phyloP scores from a whole-genome alignment of 2,329 filamentous ascomycete species.

The Elsinoe necatrix region DNA sequence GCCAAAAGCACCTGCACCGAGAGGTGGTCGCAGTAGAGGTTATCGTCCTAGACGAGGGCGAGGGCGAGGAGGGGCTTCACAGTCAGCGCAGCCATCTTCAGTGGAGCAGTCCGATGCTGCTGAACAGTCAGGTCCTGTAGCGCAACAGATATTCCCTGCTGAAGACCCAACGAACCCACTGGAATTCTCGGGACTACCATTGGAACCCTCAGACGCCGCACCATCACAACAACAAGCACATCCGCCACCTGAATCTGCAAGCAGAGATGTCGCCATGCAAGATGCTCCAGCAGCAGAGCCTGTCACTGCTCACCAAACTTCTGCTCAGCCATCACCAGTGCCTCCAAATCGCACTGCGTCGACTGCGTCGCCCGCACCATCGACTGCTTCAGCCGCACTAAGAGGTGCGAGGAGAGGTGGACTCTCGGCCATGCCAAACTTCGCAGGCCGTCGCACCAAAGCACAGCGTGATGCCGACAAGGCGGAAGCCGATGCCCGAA shows the following conservation, averaged over 20 bases:
- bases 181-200: not conserved
- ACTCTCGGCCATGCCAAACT: constrained; percentile 31
- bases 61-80: constrained; percentile 13
- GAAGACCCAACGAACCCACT: constrained; percentile 4
- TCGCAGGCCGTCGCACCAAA: constrained; percentile 38
- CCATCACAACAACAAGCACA: not conserved
- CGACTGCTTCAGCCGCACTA: constrained; percentile 1
- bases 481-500: constrained; percentile 24
- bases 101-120: not conserved
- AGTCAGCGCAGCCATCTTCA: not conserved
- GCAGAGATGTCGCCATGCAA: constrained; percentile 9
- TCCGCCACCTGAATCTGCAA: not conserved
- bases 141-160: not conserved
- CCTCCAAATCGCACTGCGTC: not conserved
- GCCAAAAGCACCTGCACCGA: constrained; percentile 16
- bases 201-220: not conserved
- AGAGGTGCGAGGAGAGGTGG: constrained; percentile 18
- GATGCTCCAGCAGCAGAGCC: not conserved
- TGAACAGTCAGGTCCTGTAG: not conserved
- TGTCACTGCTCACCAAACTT: not conserved
- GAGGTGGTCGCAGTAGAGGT: constrained; percentile 16
- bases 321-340: not conserved
- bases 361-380: constrained; percentile 9
- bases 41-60: constrained; percentile 4
- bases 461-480: constrained; percentile 36